Conservation (phyloP, 2,329 filamentous ascomycete genomes). For the Alternaria novae-zelandiae region DNA sequence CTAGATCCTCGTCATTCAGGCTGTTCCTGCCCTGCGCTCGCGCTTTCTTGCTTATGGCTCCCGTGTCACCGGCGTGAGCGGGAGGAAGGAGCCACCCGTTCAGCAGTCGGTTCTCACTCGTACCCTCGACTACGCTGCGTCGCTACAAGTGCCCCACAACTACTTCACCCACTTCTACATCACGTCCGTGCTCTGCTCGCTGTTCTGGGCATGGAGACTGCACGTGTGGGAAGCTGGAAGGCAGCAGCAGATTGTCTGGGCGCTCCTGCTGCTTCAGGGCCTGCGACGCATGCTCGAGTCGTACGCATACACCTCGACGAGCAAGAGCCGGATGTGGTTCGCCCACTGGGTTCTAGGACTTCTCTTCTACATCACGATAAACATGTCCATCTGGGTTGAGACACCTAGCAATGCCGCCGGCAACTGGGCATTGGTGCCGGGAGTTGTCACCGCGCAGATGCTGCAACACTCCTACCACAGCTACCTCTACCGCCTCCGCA, state of each 20-base stretch:
- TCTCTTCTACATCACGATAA: slow-evolving; percentile 75
- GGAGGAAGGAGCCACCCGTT: not conserved
- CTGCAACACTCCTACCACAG: slow-evolving; percentile 71
- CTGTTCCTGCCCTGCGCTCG: slow-evolving; percentile 57
- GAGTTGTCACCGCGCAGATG: slow-evolving; percentile 73
- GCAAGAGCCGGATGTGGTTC: slow-evolving; percentile 81
- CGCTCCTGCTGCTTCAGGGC: slow-evolving; percentile 78
- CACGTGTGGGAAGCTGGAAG: slow-evolving; percentile 48
- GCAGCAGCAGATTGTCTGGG: slow-evolving; percentile 71
- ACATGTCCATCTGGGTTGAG: slow-evolving; percentile 84
- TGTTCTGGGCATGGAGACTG: slow-evolving; percentile 76
- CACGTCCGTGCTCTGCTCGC: slow-evolving; percentile 70
- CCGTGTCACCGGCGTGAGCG: slow-evolving; percentile 48
- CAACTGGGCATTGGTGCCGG: slow-evolving; percentile 61
- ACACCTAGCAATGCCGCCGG: slow-evolving; percentile 54
- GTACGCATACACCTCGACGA: slow-evolving; percentile 69
- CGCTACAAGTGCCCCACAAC: slow-evolving; percentile 75
- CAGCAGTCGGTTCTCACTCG: slow-evolving; percentile 17
- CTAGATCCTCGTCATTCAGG: slow-evolving; percentile 59
- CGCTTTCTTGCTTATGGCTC: slow-evolving; percentile 69
- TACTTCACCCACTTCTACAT: slow-evolving; percentile 93
- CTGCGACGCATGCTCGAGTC: slow-evolving; percentile 78
- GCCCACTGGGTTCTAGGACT: slow-evolving; percentile 82
- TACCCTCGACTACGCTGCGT: slow-evolving; percentile 59
- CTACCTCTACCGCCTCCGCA: slow-evolving; percentile 53